Percentiles rank a stretch among this genome's conserved stretches.
These are phyloP conservation scores for Monascus ruber DNA, from an alignment of 2,329 filamentous ascomycete species.

Conservation along the genomic window DNA sequence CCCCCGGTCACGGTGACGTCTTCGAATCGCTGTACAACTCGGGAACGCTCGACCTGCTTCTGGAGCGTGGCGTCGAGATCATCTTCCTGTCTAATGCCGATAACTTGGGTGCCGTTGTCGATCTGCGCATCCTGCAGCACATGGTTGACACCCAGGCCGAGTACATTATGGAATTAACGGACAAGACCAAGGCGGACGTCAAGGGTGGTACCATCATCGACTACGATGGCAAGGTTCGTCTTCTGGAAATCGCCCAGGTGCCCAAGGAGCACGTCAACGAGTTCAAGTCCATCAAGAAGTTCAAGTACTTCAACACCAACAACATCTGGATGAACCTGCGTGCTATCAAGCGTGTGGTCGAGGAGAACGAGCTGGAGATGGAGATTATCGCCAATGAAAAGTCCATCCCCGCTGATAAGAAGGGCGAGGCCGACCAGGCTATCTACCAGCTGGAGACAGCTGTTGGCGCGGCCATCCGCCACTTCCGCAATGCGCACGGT, in stretches of 20 bases:
- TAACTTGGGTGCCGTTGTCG: conserved; percentile 94
- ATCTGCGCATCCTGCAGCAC: conserved; percentile 96
- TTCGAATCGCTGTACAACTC: conserved; percentile 99
- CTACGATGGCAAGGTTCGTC: conserved; percentile 91
- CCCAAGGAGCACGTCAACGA: conserved; percentile 99
- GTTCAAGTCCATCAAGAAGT: conserved; percentile 99
- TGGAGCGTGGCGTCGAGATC: conserved; percentile 90
- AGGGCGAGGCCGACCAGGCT: conserved; percentile 95
- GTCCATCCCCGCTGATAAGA: conserved; percentile 97
- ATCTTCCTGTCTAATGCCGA: conserved; percentile 99
- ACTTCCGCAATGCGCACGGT: conserved; percentile 97
- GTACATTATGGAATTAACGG: conserved; percentile 99
- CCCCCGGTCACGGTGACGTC: conserved; percentile 96
- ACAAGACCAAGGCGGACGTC: conserved; percentile 99
- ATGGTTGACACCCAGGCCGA: conserved; percentile 96
- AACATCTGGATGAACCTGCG: conserved; percentile 99
- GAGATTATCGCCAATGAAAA: conserved; percentile 99
- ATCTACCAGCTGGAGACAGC: conserved; percentile 98
- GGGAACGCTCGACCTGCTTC: conserved; percentile 89
- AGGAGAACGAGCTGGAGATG: conserved; percentile 97
- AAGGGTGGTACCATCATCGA: conserved; percentile 99
- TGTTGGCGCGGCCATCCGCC: conserved; percentile 94
- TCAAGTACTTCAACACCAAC: conserved; percentile 99
- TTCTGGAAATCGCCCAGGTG: conserved; percentile 97
- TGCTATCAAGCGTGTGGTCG: conserved; percentile 96